Percentiles rank a stretch among this genome's conserved stretches.
These are phyloP conservation scores for Naganishia sp. DNA, from an alignment of 1,284 basidiomycete species.

Conservation along the genomic window DNA sequence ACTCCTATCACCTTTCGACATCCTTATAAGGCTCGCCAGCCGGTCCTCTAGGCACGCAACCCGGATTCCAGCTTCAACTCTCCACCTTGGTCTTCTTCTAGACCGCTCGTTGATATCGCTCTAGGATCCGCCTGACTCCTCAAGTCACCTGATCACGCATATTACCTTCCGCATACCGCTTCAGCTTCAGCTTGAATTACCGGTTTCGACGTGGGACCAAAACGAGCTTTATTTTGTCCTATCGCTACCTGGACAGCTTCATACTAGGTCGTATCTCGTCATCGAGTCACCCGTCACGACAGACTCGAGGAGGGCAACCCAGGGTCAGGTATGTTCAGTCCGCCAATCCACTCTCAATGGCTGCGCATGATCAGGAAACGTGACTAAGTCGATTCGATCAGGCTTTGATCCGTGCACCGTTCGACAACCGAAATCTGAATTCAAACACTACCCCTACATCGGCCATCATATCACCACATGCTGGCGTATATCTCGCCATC, in stretches of 20 bases:
- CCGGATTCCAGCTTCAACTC: not conserved
- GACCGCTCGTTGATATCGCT: not conserved
- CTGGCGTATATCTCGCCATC: conserved; percentile 31
- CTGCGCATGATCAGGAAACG: not conserved
- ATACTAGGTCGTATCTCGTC: too few relatives aligned
- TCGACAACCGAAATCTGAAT: not conserved
- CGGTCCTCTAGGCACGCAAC: too few relatives aligned
- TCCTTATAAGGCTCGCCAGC: conserved; percentile 1
- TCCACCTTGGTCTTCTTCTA: not conserved
- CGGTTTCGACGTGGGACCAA: conserved; percentile 2
- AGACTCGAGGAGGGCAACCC: not conserved
- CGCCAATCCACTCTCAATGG: not conserved
- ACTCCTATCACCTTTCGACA: conserved; percentile 5
- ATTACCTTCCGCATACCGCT: conserved; percentile 26
- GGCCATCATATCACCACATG: conserved; percentile 3
- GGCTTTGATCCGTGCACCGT: not conserved
- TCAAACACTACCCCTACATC: not conserved
- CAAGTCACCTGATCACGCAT: conserved; percentile 16
- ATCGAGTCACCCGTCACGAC: too few relatives aligned
- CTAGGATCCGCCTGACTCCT: conserved; percentile 24
- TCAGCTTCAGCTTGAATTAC: conserved; percentile 13
- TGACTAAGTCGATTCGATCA: not conserved
- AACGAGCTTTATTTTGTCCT: not conserved
- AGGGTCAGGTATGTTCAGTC: not conserved
- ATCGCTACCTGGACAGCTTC: conserved; percentile 14